A percentile compares a stretch with the other conserved stretches of the same genome.
phyloP scores from a whole-genome alignment of 2,329 filamentous ascomycete species.

The Neodidymelliopsis sp. region DNA sequence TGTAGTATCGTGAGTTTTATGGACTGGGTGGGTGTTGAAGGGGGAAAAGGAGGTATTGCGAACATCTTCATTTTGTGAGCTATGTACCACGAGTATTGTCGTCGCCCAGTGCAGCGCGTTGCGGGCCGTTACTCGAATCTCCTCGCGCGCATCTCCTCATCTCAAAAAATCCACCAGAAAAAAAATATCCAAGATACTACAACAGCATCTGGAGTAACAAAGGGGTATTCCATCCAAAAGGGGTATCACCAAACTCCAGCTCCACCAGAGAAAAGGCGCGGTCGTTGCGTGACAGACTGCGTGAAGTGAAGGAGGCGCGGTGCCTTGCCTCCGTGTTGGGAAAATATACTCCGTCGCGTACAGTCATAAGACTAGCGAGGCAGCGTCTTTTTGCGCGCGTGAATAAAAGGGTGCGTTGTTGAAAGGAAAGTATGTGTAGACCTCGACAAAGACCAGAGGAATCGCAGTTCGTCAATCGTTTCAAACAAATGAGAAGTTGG shows the following conservation, averaged over 20 bases:
- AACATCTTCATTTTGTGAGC: constrained; percentile 6
- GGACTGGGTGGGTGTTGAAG: background rate
- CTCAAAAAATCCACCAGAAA: constrained; percentile 10
- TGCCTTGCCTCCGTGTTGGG: constrained; percentile 1
- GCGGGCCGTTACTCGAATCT: background rate
- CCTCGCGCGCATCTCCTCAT: background rate
- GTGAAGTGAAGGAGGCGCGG: constrained; percentile 13
- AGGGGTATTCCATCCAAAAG: constrained; percentile 27
- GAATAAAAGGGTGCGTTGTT: constrained; percentile 4
- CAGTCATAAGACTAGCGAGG: constrained; percentile 15
- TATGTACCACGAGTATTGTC: background rate
- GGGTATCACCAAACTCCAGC: constrained; percentile 53
- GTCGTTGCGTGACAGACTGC: constrained; percentile 10
- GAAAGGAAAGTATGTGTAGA: constrained; percentile 20
- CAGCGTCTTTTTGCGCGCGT: constrained; percentile 27
- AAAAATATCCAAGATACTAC: constrained; percentile 13
- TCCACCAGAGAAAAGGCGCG: constrained; percentile 46
- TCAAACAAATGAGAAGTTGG: constrained; percentile 33
- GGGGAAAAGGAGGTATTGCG: background rate
- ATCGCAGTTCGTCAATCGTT: constrained; percentile 38
- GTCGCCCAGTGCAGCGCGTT: background rate
- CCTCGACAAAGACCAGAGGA: constrained; percentile 3
- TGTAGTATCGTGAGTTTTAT: constrained; percentile 11
- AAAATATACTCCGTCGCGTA: constrained; percentile 3
- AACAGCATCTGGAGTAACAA: constrained; percentile 14